These are phyloP conservation scores for Aspergillus phoenicis DNA, from an alignment of 2,329 filamentous ascomycete genomes.

Conservation along the genomic window DNA sequence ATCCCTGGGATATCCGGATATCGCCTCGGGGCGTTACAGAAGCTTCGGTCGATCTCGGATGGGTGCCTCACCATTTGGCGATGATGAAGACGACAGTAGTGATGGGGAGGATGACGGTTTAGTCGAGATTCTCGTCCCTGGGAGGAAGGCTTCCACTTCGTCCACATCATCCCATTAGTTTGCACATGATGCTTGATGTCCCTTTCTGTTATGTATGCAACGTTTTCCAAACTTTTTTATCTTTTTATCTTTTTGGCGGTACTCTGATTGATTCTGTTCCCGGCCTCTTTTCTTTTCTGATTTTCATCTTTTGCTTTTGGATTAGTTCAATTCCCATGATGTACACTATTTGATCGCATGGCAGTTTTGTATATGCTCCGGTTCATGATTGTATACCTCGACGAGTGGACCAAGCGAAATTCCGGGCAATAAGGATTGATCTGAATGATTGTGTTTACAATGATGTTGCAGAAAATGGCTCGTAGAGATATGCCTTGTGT, in stretches of 20 bases:
- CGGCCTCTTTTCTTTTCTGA: not conserved
- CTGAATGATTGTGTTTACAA: not conserved
- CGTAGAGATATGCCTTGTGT: not conserved
- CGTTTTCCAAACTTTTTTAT: not conserved
- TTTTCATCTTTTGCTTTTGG: constrained; percentile 9
- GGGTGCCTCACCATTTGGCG: constrained; percentile 37
- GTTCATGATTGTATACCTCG: not conserved
- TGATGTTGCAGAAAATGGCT: too few species aligned
- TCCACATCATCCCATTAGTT: constrained; percentile 14
- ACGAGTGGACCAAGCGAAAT: not conserved
- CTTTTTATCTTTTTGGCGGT: constrained; percentile 8
- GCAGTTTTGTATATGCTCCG: constrained; percentile 13
- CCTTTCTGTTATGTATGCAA: constrained; percentile 12
- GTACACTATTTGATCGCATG: constrained; percentile 21
- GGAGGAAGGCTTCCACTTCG: constrained; percentile 37
- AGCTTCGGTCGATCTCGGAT: constrained; percentile 46
- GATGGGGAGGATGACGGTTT: constrained; percentile 48
- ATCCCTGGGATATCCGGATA: constrained; percentile 70
- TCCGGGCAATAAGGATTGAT: not conserved
- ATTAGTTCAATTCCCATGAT: constrained; percentile 13
- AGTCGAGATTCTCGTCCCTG: constrained; percentile 50
- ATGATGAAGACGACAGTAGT: constrained; percentile 49
- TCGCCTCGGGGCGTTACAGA: constrained; percentile 48
- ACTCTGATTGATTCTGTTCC: constrained; percentile 15
- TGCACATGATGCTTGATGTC: constrained; percentile 3